phyloP scores from a whole-genome alignment of 768 basidiomycete genomes.

The Calvatia gigantea region DNA sequence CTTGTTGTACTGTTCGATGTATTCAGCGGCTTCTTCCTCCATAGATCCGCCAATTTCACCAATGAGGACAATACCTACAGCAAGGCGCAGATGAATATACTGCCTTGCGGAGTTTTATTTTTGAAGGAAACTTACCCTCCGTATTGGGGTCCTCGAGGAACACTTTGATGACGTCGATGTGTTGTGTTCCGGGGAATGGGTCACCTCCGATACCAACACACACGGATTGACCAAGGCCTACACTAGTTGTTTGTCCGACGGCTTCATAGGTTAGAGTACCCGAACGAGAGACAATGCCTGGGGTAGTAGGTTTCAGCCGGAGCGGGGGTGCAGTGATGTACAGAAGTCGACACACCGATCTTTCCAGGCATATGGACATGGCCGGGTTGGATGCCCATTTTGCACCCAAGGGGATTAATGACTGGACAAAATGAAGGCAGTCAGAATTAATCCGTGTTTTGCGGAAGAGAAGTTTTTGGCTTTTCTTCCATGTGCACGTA shows the following conservation, averaged over 20 bases:
- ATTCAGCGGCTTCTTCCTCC: conserved; percentile 99
- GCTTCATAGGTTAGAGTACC: conserved; percentile 98
- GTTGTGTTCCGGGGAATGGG: conserved; percentile 94
- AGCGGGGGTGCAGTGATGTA: neutral
- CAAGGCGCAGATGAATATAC: neutral
- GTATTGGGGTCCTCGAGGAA: conserved; percentile 94
- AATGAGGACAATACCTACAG: conserved; percentile 89
- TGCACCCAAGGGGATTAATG: conserved; percentile 96
- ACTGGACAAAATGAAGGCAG: conserved; percentile 35
- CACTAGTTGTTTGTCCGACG: conserved; percentile 94
- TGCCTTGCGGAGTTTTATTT: neutral
- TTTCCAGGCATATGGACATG: conserved; percentile 97
- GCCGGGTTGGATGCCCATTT: conserved; percentile 98
- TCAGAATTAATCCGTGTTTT: neutral
- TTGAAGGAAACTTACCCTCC: conserved; percentile 57
- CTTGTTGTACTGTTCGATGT: conserved; percentile 90
- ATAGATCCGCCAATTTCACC: conserved; percentile 99
- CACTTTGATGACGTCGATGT: conserved; percentile 93
- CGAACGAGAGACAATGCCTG: conserved; percentile 92
- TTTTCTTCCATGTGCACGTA: neutral
- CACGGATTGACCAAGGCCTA: conserved; percentile 93
- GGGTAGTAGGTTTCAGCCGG: neutral
- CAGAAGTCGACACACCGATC: conserved; percentile 59
- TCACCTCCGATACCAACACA: conserved; percentile 98
- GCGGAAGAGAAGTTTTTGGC: neutral